These are phyloP conservation scores for Heliamphora pulchella DNA, from an alignment of 179 eudicot species.

Conservation along the genomic window DNA sequence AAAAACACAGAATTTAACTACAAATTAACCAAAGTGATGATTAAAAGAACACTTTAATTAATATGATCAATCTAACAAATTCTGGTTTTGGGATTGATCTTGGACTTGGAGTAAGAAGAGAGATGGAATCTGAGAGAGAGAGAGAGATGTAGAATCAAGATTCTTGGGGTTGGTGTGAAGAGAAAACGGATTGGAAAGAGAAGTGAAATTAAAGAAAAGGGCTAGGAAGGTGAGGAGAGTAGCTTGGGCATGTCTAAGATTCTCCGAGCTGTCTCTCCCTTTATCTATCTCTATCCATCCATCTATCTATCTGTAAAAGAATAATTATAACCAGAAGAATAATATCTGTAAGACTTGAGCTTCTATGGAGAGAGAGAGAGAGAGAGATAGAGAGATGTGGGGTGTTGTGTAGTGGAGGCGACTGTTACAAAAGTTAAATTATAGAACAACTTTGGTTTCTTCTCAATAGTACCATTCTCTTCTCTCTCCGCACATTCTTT, in stretches of 20 bases:
- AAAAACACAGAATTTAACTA: background rate
- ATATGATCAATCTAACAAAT: too few relatives aligned
- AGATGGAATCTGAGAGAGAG: conserved; percentile 10
- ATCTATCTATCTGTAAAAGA: conserved; percentile 23
- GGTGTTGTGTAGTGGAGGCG: too few relatives aligned
- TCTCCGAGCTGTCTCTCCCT: background rate
- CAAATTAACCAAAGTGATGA: background rate
- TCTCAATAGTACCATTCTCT: too few relatives aligned
- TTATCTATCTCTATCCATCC: background rate
- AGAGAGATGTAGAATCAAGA: conserved; percentile 11
- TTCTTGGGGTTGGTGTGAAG: background rate
- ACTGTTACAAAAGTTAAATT: too few relatives aligned
- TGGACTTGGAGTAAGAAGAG: conserved; percentile 20
- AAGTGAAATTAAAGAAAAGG: conserved; percentile 17
- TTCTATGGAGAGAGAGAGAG: background rate
- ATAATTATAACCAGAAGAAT: conserved; percentile 15
- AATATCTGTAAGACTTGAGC: conserved; percentile 1
- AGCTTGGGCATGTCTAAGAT: conserved; percentile 35
- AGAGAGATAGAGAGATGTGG: too few relatives aligned
- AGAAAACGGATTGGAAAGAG: too few relatives aligned
- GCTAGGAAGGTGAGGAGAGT: conserved; percentile 34
- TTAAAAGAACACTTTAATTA: background rate
- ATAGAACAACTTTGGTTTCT: too few relatives aligned
- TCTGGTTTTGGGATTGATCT: background rate
- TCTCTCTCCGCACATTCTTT: too few relatives aligned